Evolutionary conservation across 2,329 filamentous ascomycete species (phyloP), one percentile per base, ranked within the genome.

Genomic region (Penicillium sp.): DNA sequence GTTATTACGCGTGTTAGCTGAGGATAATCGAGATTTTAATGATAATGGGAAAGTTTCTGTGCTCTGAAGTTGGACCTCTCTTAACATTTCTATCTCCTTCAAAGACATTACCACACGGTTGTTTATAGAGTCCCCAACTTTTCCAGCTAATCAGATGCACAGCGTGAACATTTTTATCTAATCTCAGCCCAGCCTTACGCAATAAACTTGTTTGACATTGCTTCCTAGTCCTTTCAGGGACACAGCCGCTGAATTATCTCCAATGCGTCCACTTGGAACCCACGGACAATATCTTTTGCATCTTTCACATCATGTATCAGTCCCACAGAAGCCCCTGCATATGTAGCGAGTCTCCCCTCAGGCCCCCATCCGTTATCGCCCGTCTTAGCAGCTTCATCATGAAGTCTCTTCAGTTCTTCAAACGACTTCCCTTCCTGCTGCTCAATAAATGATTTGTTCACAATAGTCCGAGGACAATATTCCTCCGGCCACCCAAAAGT

Each of bases 391-490:
- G 75, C 70, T 47, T 76, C 69, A 44, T 80, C 77, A 52, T 81
- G 77, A 0, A 67, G 66, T 25, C 50, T 63, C 63, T 80, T 77
- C 3, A 82, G 61, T 53, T 80, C 75, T 1, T 79, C 77, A 58
- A 81, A 81, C 0, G 71, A 52, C 4, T 69, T 67, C 0, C 79
- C 79, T 25, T 64, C 63, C 47, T 73, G 65, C 28, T 75, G 62
- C 53, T 82, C 80, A 46, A 67, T 55, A 50, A 72, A 84, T 37
- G 80, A 86, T 61, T 72, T 70, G 63, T 88, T 88, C 25, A 84
- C 68, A 2, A 88, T 76, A 0, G 79, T 82, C 26, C 86, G 73
- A 0, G 78, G 85, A 65, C 82, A 82, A 64, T 86, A 87, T n/a
- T 70, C 71, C 38, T 75, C 70, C 0, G 84, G 84, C 86, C 86